These are phyloP conservation scores for Backusella morwellensis DNA, from an alignment of 192 early-diverging fungal genomes.

Conservation along the genomic window DNA sequence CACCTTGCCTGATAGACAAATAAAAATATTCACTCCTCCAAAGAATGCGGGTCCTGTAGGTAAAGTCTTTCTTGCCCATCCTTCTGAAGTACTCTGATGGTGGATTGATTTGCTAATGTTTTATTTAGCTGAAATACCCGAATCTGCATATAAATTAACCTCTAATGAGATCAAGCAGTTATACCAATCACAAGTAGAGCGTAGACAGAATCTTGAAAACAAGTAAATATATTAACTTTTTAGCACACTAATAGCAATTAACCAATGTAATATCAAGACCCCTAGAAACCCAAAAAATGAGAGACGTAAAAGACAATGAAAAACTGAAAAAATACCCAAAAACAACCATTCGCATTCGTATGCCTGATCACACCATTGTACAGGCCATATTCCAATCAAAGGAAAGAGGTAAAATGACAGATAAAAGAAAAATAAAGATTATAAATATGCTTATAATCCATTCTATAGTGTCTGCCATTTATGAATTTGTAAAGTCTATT, in stretches of 20 bases:
- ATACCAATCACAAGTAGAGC: slow-evolving; percentile 53
- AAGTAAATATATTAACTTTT: slow-evolving; percentile 19
- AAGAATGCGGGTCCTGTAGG: slow-evolving; percentile 14
- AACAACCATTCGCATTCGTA: slow-evolving; percentile 76
- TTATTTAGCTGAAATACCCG: slow-evolving; percentile 72
- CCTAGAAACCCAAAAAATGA: slow-evolving; percentile 75
- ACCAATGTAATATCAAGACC: slow-evolving; percentile 28
- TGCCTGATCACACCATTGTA: slow-evolving; percentile 74
- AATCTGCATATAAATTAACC: slow-evolving; percentile 81
- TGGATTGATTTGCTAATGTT: not conserved
- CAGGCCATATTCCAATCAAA: slow-evolving; percentile 75
- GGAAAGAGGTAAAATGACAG: slow-evolving; percentile 45
- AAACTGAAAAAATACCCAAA: slow-evolving; percentile 70
- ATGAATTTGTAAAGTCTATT: slow-evolving; percentile 31
- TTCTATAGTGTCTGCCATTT: slow-evolving; percentile 32
- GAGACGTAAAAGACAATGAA: slow-evolving; percentile 69
- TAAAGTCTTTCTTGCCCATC: not conserved
- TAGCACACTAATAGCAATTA: not conserved
- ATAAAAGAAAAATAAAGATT: not conserved
- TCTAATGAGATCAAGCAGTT: slow-evolving; percentile 69
- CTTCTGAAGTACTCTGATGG: not conserved
- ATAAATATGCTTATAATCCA: not conserved
- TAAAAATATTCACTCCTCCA: slow-evolving; percentile 20
- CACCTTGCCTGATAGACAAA: slow-evolving; percentile 9
- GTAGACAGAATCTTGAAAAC: slow-evolving; percentile 58